Conservation (phyloP, 139 green algal genomes). For the Chlorella sp. region DNA sequence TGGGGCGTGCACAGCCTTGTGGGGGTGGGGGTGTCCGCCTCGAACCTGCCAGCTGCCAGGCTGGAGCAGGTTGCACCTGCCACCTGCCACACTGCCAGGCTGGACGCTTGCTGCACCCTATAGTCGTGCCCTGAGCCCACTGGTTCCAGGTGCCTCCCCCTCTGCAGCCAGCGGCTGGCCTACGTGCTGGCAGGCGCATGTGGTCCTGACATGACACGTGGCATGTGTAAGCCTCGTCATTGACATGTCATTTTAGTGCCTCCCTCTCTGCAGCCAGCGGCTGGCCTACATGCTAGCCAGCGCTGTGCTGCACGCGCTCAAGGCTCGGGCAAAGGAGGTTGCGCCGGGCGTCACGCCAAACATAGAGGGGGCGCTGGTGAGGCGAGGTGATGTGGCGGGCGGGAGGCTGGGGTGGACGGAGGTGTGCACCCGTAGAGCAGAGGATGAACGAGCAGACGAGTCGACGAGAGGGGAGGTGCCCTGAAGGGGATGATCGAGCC, state of each 20-base stretch:
- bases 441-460: background rate
- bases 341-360: constrained; percentile 43
- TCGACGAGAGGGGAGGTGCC: too few relatives aligned
- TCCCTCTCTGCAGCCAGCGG: constrained; percentile 16
- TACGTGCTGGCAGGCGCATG: constrained; percentile 34
- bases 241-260: too few relatives aligned
- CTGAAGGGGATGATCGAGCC: too few relatives aligned
- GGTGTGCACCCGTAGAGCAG: background rate
- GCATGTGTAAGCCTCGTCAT: too few relatives aligned
- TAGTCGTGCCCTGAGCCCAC: background rate
- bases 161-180: constrained; percentile 23
- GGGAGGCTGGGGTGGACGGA: background rate
- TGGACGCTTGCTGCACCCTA: too few relatives aligned
- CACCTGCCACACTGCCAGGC: background rate
- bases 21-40: too few relatives aligned
- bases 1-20: background rate
- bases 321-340: constrained; percentile 45
- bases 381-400: background rate
- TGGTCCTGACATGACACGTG: too few relatives aligned
- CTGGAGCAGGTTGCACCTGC: background rate
- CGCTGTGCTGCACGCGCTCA: constrained; percentile 45
- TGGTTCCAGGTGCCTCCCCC: background rate
- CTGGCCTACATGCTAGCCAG: constrained; percentile 33
- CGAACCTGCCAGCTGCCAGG: background rate
- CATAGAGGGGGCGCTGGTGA: constrained; percentile 38